A percentile compares a stretch with the other conserved stretches of the same genome.
These are phyloP conservation scores for Tylopilus cervinicoccineus DNA, from an alignment of 768 basidiomycete species.

Conservation along the genomic window DNA sequence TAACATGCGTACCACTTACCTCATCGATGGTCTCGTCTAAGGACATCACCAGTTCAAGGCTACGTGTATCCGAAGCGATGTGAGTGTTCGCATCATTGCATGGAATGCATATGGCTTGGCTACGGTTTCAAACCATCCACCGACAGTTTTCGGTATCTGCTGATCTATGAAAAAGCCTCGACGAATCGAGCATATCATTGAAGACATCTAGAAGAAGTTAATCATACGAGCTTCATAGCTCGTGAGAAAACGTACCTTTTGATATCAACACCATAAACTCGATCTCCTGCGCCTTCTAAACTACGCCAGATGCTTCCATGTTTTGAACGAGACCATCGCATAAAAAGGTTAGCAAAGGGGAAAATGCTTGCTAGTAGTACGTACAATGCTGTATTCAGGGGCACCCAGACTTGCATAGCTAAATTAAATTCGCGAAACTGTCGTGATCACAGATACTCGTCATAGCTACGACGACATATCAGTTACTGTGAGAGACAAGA, in stretches of 20 bases:
- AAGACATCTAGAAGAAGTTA: constrained; percentile 43
- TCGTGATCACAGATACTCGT: constrained; percentile 40
- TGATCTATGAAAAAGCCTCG: constrained; percentile 25
- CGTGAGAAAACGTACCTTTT: constrained; percentile 47
- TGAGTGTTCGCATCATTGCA: constrained; percentile 70
- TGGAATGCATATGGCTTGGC: constrained; percentile 70
- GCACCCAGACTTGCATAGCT: constrained; percentile 67
- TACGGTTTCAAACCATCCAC: constrained; percentile 75
- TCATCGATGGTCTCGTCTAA: constrained; percentile 66
- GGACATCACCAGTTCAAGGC: constrained; percentile 61
- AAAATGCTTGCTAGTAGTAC: constrained; percentile 7
- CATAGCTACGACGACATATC: constrained; percentile 44
- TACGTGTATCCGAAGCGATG: constrained; percentile 62
- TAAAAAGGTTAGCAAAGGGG: neutral
- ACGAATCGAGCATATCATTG: constrained; percentile 82
- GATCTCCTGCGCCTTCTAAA: constrained; percentile 73
- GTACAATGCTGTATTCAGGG: constrained; percentile 69
- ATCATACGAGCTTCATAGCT: neutral
- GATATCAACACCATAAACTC: constrained; percentile 93
- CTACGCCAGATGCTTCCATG: constrained; percentile 73
- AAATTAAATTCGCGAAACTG: constrained; percentile 12
- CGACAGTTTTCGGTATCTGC: constrained; percentile 51
- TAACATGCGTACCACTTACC: constrained; percentile 28
- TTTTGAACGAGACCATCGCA: constrained; percentile 72
- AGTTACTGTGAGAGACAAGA: constrained; percentile 7